A percentile compares a stretch with the other conserved stretches of the same genome.
These are phyloP conservation scores for Starmera stellimalicola DNA, from an alignment of 1,139 yeast species.

Conservation along the genomic window DNA sequence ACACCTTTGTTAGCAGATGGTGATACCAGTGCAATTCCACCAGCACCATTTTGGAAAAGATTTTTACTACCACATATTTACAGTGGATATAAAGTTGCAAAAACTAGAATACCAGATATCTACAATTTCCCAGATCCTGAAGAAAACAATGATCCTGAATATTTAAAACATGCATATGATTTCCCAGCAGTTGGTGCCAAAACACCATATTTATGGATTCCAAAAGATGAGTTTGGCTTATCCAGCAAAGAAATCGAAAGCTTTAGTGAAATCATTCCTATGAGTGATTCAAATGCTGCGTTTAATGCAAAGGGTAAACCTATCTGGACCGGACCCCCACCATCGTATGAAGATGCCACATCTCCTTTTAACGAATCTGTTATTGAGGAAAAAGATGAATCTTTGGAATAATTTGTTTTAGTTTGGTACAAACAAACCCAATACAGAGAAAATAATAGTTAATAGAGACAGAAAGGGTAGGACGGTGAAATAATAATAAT, in stretches of 20 bases:
- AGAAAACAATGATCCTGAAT: constrained; percentile 25
- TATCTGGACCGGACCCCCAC: constrained; percentile 51
- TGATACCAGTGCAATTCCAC: constrained; percentile 21
- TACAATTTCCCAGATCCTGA: constrained; percentile 31
- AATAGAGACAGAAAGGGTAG: too few relatives aligned
- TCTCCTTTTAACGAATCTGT: not conserved
- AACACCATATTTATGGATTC: constrained; percentile 80
- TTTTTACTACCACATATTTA: constrained; percentile 62
- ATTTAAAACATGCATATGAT: constrained; percentile 48
- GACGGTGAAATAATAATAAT: not conserved
- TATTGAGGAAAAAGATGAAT: not conserved
- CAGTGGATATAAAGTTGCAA: constrained; percentile 45
- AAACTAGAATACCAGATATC: constrained; percentile 44
- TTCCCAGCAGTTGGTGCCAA: constrained; percentile 61
- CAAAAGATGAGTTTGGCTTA: constrained; percentile 77
- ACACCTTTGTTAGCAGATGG: constrained; percentile 45
- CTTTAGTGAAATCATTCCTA: constrained; percentile 37
- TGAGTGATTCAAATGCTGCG: constrained; percentile 59
- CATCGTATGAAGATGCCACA: constrained; percentile 27
- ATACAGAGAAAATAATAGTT: too few relatives aligned
- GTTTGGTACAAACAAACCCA: too few relatives aligned
- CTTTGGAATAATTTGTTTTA: too few relatives aligned
- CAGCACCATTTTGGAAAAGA: constrained; percentile 31
- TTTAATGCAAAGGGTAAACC: constrained; percentile 52
- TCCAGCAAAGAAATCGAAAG: constrained; percentile 49